These are phyloP conservation scores for Arthrinium puccinioides DNA, from an alignment of 2,329 filamentous ascomycete genomes.

Conservation along the genomic window DNA sequence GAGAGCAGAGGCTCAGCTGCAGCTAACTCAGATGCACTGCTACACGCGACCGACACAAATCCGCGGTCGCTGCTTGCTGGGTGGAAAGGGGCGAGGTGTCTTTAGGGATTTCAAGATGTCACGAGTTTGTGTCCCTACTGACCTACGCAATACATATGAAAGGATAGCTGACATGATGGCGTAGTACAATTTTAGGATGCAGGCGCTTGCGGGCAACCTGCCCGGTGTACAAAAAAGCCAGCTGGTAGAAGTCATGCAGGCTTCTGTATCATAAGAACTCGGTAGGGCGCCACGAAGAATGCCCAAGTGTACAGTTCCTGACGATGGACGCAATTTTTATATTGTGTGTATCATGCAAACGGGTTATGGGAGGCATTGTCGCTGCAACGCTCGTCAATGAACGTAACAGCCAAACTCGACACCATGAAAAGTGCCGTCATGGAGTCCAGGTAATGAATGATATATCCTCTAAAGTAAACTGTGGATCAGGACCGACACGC, in stretches of 20 bases:
- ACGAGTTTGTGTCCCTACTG: conserved; percentile 56
- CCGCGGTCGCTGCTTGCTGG: conserved; percentile 84
- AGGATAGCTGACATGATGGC: conserved; percentile 16
- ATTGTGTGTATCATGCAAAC: no score
- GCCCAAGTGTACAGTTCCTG: no score
- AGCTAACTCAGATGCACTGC: conserved; percentile 90
- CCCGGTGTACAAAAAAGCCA: conserved; percentile 94
- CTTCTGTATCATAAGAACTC: no score
- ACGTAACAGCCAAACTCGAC: no score
- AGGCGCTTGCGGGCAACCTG: conserved; percentile 76
- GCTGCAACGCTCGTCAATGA: no score
- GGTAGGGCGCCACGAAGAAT: no score
- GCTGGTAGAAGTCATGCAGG: conserved; percentile 70
- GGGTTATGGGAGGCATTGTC: no score
- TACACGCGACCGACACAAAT: conserved; percentile 94
- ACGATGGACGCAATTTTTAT: no score
- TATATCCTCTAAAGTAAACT: no score
- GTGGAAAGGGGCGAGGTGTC: conserved; percentile 86
- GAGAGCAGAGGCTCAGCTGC: conserved; percentile 85
- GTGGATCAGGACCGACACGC: no score
- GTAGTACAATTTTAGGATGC: conserved; percentile 87
- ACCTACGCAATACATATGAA: conserved; percentile 8
- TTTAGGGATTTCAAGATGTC: conserved; percentile 88
- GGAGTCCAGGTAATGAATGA: no score
- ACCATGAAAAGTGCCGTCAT: no score